These are phyloP conservation scores for Eimeria sp. DNA, from an alignment of 169 alveolate genomes.

Conservation along the genomic window DNA sequence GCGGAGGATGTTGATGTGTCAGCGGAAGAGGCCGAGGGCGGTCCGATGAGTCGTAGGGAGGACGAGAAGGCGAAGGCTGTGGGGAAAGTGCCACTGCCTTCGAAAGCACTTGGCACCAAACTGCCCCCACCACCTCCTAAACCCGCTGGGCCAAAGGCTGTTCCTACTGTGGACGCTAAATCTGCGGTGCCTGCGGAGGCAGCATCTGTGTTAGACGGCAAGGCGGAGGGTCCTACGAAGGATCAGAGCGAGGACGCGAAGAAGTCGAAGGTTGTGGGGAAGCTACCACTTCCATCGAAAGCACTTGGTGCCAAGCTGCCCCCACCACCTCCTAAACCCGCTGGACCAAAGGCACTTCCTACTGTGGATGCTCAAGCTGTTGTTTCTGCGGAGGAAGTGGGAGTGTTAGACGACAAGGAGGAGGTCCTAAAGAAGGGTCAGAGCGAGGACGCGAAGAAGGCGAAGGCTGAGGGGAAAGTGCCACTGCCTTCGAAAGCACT, in stretches of 20 bases:
- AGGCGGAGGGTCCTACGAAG: background rate
- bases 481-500: conserved; percentile 5
- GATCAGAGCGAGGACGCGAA: background rate
- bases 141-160: background rate
- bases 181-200: background rate
- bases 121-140: background rate
- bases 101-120: background rate
- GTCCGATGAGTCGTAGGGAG: background rate
- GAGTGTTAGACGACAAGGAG: no score
- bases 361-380: no score
- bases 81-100: background rate
- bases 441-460: background rate
- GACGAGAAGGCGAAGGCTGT: conserved; percentile 3
- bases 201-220: background rate
- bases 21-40: background rate
- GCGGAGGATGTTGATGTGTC: background rate
- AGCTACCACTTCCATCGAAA: no score
- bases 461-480: background rate
- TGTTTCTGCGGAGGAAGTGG: no score
- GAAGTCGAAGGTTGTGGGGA: no score
- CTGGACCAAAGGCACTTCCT: no score
- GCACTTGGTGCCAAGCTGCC: no score
- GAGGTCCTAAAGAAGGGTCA: no score
- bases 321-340: no score
- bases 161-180: conserved; percentile 27